Evolutionary conservation across 257 asterid genomes (phyloP), one percentile per base, ranked within the genome.

Genomic region (Ilex aquifolium): DNA sequence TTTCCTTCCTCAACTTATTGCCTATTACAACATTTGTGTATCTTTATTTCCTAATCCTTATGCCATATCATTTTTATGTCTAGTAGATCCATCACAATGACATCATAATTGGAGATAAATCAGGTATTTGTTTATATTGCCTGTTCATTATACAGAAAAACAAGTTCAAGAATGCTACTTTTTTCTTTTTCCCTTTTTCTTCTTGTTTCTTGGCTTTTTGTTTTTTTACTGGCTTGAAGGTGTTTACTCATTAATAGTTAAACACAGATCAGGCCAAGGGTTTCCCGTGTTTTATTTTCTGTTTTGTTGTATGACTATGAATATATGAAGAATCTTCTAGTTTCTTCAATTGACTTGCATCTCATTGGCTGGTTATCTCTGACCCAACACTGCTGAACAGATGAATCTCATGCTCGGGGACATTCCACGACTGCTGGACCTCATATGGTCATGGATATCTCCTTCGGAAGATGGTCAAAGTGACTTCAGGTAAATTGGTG

Each of bases 341-440:
- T 36, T 36, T 4, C 8, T 8, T 36, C 42, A 36, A 36, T 49
- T 49, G 31, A 49, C 16, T 54, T 68, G 14, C 44, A 40, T 27
- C 61, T 64, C 59, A 65, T 62, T 75, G 60, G 32, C 62, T 50
- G 60, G 51, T 62, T 56, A 29, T 72, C 57, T 63, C 63, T 80
- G 74, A 79, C 81, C 4, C 51, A 60, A 73, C 78, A 53, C 71
- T 67, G 79, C 68, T 57, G 46, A 73, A 59, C 96, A 93, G 97
- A 87, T 90, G 91, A 85, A 74, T 79, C 97, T 93, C 75, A 93
- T 93, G 96, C 67, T 83, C 66, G 99, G 96, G 68, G 95, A 90
- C 79, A 84, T 93, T 56, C 97, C 97, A 64, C 74, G 72, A 62
- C 75, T 93, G 81, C 94, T 93, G 51, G 95, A 87, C 72, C 87